Base-by-base conservation (phyloP, 2,329 filamentous ascomycete species). In the Sclerotinia spermophila region DNA sequence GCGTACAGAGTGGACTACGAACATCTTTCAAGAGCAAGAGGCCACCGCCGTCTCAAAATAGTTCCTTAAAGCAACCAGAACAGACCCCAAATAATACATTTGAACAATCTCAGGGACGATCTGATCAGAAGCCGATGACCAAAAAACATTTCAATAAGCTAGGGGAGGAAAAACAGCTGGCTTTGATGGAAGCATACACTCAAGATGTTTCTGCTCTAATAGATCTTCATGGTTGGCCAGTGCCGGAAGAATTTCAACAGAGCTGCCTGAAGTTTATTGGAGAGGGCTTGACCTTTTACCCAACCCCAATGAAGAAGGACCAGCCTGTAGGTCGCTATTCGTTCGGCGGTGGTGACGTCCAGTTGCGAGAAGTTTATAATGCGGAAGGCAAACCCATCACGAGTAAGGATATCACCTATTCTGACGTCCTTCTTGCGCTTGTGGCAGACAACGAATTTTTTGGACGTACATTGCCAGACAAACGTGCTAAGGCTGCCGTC, bases 1-100 rank as follows among this genome's bases (percentile, higher is more conserved):
- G 80, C 30, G 80, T 79, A 35, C 82, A 81, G 62, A 78, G 77
- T 58, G 78, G 79, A 13, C 79, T 84, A 60, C 78, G 83, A 53
- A 84, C 82, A 24, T 81, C 81, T 1, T 80, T 84, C 67, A 78
- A 80, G 17, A 71, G 55, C 56, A 77, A 72, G 68, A 51, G 40
- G 21, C 7, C 45, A n/a, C 3, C 40, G 40, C 45, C 13, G 24
- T 21, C 44, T 13, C 55, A 61, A 21, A 68, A 33, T 10, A 33
- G 53, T 38, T 19, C 40, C 40, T 24, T 19, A 2, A 48, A 61
- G n/a, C 30, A 35, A 33, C 42, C 38, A 48, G 27, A 40, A 27
- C 35, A n/a, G 27, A 35, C 17, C 30, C 15, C 40, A 38, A 59
- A 66, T 61, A 30, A 59, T 60, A 19, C 44, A 10, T 15, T 30